Evolutionary conservation across 2,329 filamentous ascomycete species (phyloP), one percentile per base, ranked within the genome.

Genomic region (Pseudogymnoascus sp.): DNA sequence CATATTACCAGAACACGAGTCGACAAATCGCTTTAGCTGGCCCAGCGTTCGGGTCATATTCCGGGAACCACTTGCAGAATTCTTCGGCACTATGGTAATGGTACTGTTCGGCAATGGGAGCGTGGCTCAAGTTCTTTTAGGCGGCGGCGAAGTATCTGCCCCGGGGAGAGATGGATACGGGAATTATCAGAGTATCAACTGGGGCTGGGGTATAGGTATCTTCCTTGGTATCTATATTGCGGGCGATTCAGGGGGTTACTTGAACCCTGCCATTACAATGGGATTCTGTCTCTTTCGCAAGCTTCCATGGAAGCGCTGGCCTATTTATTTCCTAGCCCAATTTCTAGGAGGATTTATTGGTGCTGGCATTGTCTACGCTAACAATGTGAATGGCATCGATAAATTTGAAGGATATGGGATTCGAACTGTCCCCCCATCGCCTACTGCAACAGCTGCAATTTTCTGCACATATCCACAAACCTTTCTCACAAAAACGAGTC

Each of bases 201-300:
- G 64, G 67, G 66, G 63, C 28, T 64, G 67, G 68, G 80, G 83
- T 33, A 73, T 88, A 18, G 85, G 82, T 9, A 82, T 86, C 63
- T 87, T 88, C 82, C 75, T 88, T 2, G 84, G 85, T 3, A 80
- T 88, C 38, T 89, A 89, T 66, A 78, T 81, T n/a, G 76, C 76
- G 5, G 80, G 80, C 58, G 84, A 86, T 65, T 84, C 81, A 3
- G 86, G 85, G 6, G 84, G 81, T 1, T 86, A 88, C 67, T 75
- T 90, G 65, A 86, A 86, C 67, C 84, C 86, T 0, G 86, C 84
- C n/a, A 80, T 90, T 13, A 89, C 86, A 1, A 77, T 90, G 26
- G 78, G 81, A 62, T 86, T 84, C 71, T 89, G 86, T 67, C 71
- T 90, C 55, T 87, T 81, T 70, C 82, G 86, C 59, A 80, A 82